A percentile compares a stretch with the other conserved stretches of the same genome.
These are phyloP conservation scores for Microdochium trichocladiopsis DNA, from an alignment of 2,329 filamentous ascomycete genomes.

Conservation along the genomic window DNA sequence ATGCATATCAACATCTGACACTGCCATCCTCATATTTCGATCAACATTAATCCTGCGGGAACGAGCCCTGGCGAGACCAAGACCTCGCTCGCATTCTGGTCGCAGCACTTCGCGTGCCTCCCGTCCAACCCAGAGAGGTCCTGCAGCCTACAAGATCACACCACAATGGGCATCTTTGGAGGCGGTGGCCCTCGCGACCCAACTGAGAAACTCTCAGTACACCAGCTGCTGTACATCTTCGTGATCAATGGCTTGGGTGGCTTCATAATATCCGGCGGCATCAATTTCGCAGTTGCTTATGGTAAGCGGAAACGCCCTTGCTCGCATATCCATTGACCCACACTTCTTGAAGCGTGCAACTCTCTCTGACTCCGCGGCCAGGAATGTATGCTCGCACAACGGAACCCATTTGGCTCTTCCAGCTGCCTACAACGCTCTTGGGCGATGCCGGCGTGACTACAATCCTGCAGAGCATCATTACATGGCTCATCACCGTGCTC, in stretches of 20 bases:
- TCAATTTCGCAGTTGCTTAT: slow-evolving; percentile 46
- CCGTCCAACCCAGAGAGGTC: too few species aligned
- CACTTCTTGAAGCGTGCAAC: slow-evolving; percentile 1
- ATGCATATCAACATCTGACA: too few species aligned
- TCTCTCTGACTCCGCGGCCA: slow-evolving; percentile 12
- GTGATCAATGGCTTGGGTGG: slow-evolving; percentile 38
- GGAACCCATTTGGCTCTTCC: slow-evolving; percentile 37
- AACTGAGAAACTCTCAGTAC: slow-evolving; percentile 28
- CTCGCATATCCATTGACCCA: not conserved
- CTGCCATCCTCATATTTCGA: too few species aligned
- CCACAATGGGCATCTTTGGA: not conserved
- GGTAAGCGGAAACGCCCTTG: too few species aligned
- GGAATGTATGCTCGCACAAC: slow-evolving; percentile 37
- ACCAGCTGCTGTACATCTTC: slow-evolving; percentile 42
- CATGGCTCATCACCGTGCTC: slow-evolving; percentile 41
- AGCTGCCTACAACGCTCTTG: slow-evolving; percentile 42
- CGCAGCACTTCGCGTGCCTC: too few species aligned
- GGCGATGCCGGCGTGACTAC: slow-evolving; percentile 44
- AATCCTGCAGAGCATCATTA: slow-evolving; percentile 40
- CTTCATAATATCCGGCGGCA: slow-evolving; percentile 36
- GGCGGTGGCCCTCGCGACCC: slow-evolving; percentile 14
- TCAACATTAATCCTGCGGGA: too few species aligned
- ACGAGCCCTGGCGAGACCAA: too few species aligned
- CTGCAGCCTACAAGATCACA: not conserved
- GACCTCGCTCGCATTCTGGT: too few species aligned